Evolutionary conservation across 2,329 filamentous ascomycete species (phyloP).

Genomic region (Fusarium luffae): DNA sequence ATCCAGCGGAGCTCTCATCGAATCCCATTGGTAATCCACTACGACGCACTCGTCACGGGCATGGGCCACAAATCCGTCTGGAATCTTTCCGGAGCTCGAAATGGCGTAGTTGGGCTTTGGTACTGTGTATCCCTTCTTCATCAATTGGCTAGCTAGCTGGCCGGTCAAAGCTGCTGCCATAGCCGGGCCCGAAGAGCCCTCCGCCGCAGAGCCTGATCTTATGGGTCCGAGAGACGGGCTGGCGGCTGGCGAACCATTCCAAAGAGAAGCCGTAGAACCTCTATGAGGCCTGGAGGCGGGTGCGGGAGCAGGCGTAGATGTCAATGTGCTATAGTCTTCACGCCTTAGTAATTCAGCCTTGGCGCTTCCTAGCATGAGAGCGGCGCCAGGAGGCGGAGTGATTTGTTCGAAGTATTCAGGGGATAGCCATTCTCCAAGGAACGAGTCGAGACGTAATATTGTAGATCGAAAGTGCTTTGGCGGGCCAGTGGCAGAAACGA

Average conservation of each 20-base stretch:
- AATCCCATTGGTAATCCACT: conserved; percentile 97
- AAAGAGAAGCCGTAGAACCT: conserved; percentile 47
- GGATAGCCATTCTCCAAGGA: conserved; percentile 94
- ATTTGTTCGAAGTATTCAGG: conserved; percentile 95
- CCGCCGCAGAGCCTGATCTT: conserved; percentile 37
- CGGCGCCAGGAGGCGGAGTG: conserved; percentile 85
- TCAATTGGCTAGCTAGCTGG: conserved; percentile 38
- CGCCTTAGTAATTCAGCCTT: conserved; percentile 86
- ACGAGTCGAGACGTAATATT: conserved; percentile 85
- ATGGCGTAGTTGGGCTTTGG: conserved; percentile 87
- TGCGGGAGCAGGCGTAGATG: conserved; percentile 32
- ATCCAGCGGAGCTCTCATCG: conserved; percentile 77
- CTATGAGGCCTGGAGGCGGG: conserved; percentile 32
- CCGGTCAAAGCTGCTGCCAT: conserved; percentile 52
- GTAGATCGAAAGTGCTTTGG: conserved; percentile 62
- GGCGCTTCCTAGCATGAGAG: conserved; percentile 87
- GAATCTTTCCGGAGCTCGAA: conserved; percentile 82
- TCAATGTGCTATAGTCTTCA: conserved; percentile 72
- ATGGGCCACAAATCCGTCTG: conserved; percentile 88
- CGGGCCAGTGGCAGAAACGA: conserved; percentile 49
- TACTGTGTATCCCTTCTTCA: conserved; percentile 70
- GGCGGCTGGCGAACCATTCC: conserved; percentile 49
- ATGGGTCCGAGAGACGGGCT: conserved; percentile 40
- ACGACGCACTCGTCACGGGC: conserved; percentile 86
- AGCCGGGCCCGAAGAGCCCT: conserved; percentile 46